Evolutionary conservation across 768 basidiomycete genomes (phyloP), one percentile per base, ranked within the genome.

Genomic region (Mycena indigotica): DNA sequence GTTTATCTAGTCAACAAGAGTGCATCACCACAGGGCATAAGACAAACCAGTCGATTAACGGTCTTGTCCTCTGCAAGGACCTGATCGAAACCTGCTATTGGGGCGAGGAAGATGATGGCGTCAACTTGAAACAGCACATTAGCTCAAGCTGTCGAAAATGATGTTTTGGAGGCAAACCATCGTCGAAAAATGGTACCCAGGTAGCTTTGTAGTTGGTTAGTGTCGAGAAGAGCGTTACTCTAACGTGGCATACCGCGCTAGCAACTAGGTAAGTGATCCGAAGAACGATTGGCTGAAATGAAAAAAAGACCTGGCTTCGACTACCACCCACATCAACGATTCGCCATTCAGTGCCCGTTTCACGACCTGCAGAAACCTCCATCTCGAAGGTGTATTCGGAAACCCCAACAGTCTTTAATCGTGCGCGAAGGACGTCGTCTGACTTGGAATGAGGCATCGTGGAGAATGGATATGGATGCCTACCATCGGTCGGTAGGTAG

Each of bases 311-410:
- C 74, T 88, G 81, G 65, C 85, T 88, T 59, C 89, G 78, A 62
- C 85, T 86, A 12, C 89, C 89, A 32, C 89, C 89, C 17, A 91
- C 89, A 66, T 91, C 89, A 39, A 88, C 84, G 32, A 91, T 87
- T 41, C 87, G 77, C 87, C 89, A 90, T 62, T 90, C 88, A 3
- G 79, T 82, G 10, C 81, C 84, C 61, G 78, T 80, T 52, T 85
- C 74, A 54, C 80, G 65, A 0, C 83, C 84, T 1, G 74, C 73
- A 44, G 76, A 68, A 29, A 85, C 80, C 70, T 73, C 89, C 83
- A 91, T 88, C 72, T 88, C 84, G 64, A 93, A 92, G 65, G 81
- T 86, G 72, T 92, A 89, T 69, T 91, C 90, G 3, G 86, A 85
- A 10, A 90, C 89, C 2, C 90, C 90, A 17, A 91, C 83, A 0